A percentile compares a stretch with the other conserved stretches of the same genome.
These are phyloP conservation scores for Penicillium turbatum DNA, from an alignment of 495 filamentous ascomycete genomes.

Conservation along the genomic window DNA sequence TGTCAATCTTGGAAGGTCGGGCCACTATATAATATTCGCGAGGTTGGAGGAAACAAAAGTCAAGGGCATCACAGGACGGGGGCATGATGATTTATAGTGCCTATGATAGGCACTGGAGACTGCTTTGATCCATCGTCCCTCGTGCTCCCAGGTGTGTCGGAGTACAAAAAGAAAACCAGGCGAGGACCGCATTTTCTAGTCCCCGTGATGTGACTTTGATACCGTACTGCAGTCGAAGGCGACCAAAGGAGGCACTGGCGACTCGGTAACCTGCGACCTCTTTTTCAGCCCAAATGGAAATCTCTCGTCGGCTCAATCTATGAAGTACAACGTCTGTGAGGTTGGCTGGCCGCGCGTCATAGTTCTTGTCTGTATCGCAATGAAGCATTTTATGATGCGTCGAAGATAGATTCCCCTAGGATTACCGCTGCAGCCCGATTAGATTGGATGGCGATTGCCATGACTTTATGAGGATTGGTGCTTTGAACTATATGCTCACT, in stretches of 20 bases:
- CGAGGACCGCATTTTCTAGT: constrained; percentile 6
- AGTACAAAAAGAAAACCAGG: constrained; percentile 14
- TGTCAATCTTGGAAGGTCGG: background rate
- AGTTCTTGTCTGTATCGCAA: constrained; percentile 20
- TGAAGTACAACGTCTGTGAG: constrained; percentile 16
- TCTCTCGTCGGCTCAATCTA: constrained; percentile 5
- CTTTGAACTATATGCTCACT: background rate
- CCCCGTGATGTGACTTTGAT: background rate
- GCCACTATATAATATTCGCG: background rate
- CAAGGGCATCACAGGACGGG: background rate
- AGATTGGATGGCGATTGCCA: constrained; percentile 1
- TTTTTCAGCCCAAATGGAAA: constrained; percentile 15
- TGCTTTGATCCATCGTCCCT: constrained; percentile 16
- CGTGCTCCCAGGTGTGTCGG: constrained; percentile 11
- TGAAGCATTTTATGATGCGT: background rate
- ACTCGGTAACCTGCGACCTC: constrained; percentile 4
- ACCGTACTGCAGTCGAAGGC: background rate
- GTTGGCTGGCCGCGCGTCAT: constrained; percentile 26
- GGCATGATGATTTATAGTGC: constrained; percentile 12
- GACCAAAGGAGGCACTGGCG: background rate
- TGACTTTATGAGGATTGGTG: background rate
- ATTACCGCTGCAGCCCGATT: constrained; percentile 18
- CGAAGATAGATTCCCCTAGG: background rate
- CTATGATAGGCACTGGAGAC: background rate
- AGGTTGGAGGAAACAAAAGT: constrained; percentile 4